Evolutionary conservation across 148 eudicot species (phyloP), one percentile per base, ranked within the genome.

Genomic region (Cornus florida): DNA sequence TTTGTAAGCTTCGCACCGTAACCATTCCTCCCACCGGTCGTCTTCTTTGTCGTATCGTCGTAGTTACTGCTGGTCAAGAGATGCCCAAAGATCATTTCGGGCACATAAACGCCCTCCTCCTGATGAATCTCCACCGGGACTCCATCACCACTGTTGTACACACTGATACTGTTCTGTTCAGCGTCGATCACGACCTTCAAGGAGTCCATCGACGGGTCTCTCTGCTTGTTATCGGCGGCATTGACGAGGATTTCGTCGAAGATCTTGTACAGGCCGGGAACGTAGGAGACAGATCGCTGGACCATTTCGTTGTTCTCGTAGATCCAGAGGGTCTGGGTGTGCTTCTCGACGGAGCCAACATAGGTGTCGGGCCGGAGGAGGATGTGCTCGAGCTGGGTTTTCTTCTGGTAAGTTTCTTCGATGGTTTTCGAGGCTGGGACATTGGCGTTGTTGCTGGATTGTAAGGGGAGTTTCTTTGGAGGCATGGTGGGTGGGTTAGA

Each of bases 211-310:
- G 84, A 84, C 9, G 86, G 86, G 35, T 93, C 94, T 11, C 97
- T 75, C 75, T 89, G 97, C 80, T 93, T 91, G 84, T 93, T 93
- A 16, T 93, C 97, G 2, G 97, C 97, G 0, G 97, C 97, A 38
- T 93, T 93, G 10, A 93, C 97, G 20, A 93, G 89, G 32, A 93
- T 93, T 38, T 93, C 94, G 33, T 93, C 97, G 75, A 93, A 93
- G 77, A 93, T 91, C 79, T 93, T 91, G 93, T 91, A 93, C 0
- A 93, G 81, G 0, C 97, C 94, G 0, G 97, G 97, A 16, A 91
- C 97, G 64, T 78, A 93, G 41, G 86, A 74, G 75, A 93, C 68
- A 0, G 72, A 39, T 9, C 66, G 64, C 19, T 79, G 66, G 4
- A 82, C 83, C 93, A 93, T 89, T 13, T 80, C 12, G 1, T 74